Conservation (phyloP, 1,284 basidiomycete genomes). For the Moniliella sp. region DNA sequence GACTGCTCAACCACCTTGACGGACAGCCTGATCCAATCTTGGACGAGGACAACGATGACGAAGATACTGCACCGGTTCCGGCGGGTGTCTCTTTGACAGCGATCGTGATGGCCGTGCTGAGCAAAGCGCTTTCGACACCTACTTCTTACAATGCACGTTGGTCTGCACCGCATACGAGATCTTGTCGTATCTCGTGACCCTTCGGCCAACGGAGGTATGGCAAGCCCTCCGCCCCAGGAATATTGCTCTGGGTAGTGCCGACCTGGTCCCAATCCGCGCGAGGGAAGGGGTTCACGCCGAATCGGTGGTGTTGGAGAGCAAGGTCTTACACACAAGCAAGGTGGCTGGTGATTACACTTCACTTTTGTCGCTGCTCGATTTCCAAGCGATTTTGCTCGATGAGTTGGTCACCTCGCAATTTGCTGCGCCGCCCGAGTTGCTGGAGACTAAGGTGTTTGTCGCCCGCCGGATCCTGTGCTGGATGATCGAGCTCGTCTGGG, state of each 20-base stretch:
- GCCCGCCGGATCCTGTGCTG: conserved; percentile 53
- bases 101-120: too few relatives aligned
- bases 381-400: conserved; percentile 52
- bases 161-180: conserved; percentile 59
- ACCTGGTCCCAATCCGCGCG: conserved; percentile 47
- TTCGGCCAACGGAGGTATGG: conserved; percentile 59
- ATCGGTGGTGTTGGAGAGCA: too few relatives aligned
- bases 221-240: conserved; percentile 57
- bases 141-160: too few relatives aligned
- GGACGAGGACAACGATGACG: too few relatives aligned
- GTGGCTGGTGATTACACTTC: conserved; percentile 58
- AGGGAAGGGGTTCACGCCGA: conserved; percentile 49
- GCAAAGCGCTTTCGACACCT: too few relatives aligned
- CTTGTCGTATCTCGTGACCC: conserved; percentile 53
- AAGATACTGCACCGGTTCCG: too few relatives aligned
- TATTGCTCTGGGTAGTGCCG: conserved; percentile 46
- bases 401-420: conserved; percentile 48
- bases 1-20: too few relatives aligned
- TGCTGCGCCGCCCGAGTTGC: conserved; percentile 39
- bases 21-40: too few relatives aligned
- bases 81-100: too few relatives aligned
- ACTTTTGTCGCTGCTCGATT: conserved; percentile 52
- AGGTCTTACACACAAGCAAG: too few relatives aligned
- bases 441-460: conserved; percentile 57
- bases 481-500: conserved; percentile 63